Percentiles rank a stretch among this genome's conserved stretches.
phyloP scores from a whole-genome alignment of 208 protist genomes.

The Trypanosoma rangeli region DNA sequence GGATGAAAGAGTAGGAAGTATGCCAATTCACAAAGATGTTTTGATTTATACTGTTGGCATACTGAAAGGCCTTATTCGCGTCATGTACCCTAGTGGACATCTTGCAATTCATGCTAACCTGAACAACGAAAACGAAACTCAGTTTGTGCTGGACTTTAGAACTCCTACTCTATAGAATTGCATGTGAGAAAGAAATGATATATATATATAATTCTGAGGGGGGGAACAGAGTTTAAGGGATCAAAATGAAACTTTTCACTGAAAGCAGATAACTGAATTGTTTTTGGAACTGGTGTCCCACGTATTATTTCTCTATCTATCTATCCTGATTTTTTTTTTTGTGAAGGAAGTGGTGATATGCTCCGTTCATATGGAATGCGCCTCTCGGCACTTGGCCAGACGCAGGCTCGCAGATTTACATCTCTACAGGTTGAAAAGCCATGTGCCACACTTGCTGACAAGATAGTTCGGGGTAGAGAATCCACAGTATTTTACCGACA shows the following conservation, averaged over 20 bases:
- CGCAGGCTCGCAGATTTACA: slow-evolving; percentile 38
- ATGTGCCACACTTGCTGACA: slow-evolving; percentile 73
- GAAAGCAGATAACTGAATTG: slow-evolving; percentile 1
- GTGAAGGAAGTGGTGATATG: slow-evolving; percentile 23
- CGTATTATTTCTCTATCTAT: slow-evolving; percentile 6
- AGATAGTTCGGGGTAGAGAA: slow-evolving; percentile 77
- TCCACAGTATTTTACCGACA: slow-evolving; percentile 76
- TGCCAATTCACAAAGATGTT: slow-evolving; percentile 45
- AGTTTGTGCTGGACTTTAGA: slow-evolving; percentile 72
- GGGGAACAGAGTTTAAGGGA: not conserved
- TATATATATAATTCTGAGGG: slow-evolving; percentile 5
- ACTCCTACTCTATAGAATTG: slow-evolving; percentile 1
- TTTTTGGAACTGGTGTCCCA: slow-evolving; percentile 5
- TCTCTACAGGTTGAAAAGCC: slow-evolving; percentile 87
- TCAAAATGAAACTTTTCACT: not conserved
- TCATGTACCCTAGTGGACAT: slow-evolving; percentile 36
- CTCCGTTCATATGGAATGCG: slow-evolving; percentile 21
- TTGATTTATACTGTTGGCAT: slow-evolving; percentile 64
- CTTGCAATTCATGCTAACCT: slow-evolving; percentile 43
- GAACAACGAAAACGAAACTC: slow-evolving; percentile 59
- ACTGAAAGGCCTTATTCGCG: slow-evolving; percentile 41
- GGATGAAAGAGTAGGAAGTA: slow-evolving; percentile 13
- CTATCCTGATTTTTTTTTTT: slow-evolving; percentile 8
- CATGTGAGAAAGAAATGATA: not conserved
- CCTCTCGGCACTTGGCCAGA: slow-evolving; percentile 15